These are phyloP conservation scores for Aegilops umbellulata DNA, from an alignment of 176 grass and related monocot species.

Conservation along the genomic window DNA sequence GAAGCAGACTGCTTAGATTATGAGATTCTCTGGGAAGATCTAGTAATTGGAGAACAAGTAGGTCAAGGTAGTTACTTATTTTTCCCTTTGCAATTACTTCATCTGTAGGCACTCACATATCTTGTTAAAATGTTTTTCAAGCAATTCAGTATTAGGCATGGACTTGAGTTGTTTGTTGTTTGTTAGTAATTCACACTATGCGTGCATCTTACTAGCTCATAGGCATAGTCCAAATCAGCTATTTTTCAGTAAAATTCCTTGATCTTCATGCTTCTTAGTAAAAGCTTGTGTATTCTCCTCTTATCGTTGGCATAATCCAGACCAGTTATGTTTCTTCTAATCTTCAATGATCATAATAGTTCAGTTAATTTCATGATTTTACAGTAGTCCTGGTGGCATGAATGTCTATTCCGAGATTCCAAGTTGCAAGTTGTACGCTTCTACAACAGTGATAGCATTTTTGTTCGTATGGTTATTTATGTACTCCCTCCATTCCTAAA, in stretches of 20 bases:
- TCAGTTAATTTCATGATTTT: slow-evolving; percentile 13
- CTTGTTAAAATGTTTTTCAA: neutral
- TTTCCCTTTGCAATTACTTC: neutral
- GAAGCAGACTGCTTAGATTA: slow-evolving; percentile 83
- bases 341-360: neutral
- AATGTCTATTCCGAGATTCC: neutral
- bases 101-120: slow-evolving; percentile 1
- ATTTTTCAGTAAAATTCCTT: neutral
- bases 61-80: slow-evolving; percentile 66
- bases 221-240: neutral
- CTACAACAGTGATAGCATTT: slow-evolving; percentile 7
- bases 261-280: neutral
- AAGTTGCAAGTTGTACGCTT: slow-evolving; percentile 2
- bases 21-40: slow-evolving; percentile 92
- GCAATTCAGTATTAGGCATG: neutral
- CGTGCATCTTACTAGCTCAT: neutral
- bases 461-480: neutral
- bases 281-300: neutral
- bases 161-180: neutral
- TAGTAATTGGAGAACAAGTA: slow-evolving; percentile 85
- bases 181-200: neutral
- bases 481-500: too few relatives aligned
- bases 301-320: slow-evolving; percentile 12
- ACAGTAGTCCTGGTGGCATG: slow-evolving; percentile 5
- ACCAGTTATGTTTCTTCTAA: neutral